Evolutionary conservation across 768 basidiomycete species (phyloP), one percentile per base, ranked within the genome.

Genomic region (Trametes cingulata): DNA sequence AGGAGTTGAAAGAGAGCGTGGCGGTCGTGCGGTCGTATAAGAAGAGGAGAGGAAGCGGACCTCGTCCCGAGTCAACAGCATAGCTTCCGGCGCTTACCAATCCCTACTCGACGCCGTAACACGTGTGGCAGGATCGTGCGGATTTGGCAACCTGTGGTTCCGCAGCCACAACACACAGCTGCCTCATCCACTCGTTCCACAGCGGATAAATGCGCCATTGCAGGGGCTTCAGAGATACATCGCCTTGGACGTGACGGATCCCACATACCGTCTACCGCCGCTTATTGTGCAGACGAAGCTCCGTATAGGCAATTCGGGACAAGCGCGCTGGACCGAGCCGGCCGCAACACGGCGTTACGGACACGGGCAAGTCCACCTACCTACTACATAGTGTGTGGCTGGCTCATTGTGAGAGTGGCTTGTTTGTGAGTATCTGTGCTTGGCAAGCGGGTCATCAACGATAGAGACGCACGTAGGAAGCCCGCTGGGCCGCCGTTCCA

Each of bases 61-160:
- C 46, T 27, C 22, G 22, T 39, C 49, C 50, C 60, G 60, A 62
- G 55, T 62, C 60, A 57, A 51, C 48, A 22, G 20, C 51, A 48
- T 52, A 43, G 52, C 45, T 52, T 58, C 49, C 40, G 56, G 61
- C 61, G 61, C 61, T 52, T 62, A 51, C 19, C 39, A 29, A 27
- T 25, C 46, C 19, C 33, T 17, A 36, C 45, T 52, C 43, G 14
- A 46, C 20, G n/a, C 42, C 49, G 10, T 59, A 50, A 27, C 60
- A 61, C 60, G 60, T 61, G 60, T 47, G 25, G 49, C 55, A 27
- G 24, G 27, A n/a, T 15, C 22, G 19, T 33, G 42, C 52, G 29
- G 5, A 41, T 50, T 19, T 29, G 53, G 55, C 17, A 37, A 27
- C 37, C 35, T 48, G 42, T n/a, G 20, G 33, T 49, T 56, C 58